Base-by-base conservation (phyloP, 2,329 filamentous ascomycete genomes). In the Paraphoma chrysanthemicola region DNA sequence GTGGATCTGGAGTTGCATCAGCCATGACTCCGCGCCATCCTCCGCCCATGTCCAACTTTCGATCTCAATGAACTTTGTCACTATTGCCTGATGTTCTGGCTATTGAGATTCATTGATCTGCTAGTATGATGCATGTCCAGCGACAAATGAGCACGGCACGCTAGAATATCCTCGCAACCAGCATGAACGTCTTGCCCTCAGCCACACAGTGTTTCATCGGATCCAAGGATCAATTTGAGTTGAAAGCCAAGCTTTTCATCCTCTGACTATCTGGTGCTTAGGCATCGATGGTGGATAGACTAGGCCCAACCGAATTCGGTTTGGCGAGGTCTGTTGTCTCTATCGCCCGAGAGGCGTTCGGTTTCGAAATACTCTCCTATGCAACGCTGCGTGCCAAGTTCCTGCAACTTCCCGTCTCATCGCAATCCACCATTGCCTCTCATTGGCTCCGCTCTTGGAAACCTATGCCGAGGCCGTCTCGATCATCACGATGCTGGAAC, bases 221-320 rank as follows among this genome's bases (percentile, higher is more conserved):
- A 49, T 48, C 53, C 59, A 58, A 48, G 53, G 46, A 48, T 60
- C 38, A 14, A 56, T 58, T 64, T 58, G 57, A 64, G 62, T 62
- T 63, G 44, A 42, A 41, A 44, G 67, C 68, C 66, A 73, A 72
- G 70, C 66, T 64, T 65, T 59, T 42, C 7, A 53, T 56, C 47
- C 51, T 51, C 53, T 56, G 56, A 62, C 60, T 44, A 54, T 23
- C 42, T 54, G 57, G 65, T 66, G 61, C 67, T 69, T 69, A 64
- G 56, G 56, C 45, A 60, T 51, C 36, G 38, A 48, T 28, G 30
- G 18, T 48, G 51, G n/a, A 45, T 39, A 50, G 55, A 48, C 48
- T 54, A 53, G 50, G 46, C 47, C 39, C 29, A 18, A 45, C 44
- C 31, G 53, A 46, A 39, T 46, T 17, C 17, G 44, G 36, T 11